Evolutionary conservation across 306 rosid species (phyloP), one percentile per base, ranked within the genome.

Genomic region (Cicer bijugum): DNA sequence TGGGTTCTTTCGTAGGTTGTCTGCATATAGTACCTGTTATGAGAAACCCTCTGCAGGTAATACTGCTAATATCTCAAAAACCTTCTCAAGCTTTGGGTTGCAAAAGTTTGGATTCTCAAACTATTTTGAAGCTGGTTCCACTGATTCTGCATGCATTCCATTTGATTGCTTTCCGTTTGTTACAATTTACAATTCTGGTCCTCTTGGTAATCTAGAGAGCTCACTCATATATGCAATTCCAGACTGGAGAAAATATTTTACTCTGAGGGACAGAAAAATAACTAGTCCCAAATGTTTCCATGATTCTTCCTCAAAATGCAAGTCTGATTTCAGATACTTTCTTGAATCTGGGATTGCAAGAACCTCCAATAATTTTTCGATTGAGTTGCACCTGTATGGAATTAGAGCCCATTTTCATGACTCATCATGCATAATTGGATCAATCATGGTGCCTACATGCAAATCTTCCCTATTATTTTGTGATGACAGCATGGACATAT

Each of bases 51-150:
- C 45, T 71, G 74, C 81, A 15, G 73, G 60, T 14, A 52, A 55
- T 64, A 71, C 77, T 73, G 75, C 76, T 60, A 86, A 64, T 61
- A 58, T 82, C 67, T 75, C 80, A 53, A 68, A 80, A 69, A 46
- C 20, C 6, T 56, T 69, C 53, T 44, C 85, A 46, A 71, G 46
- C 80, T 69, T 81, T 82, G 88, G 81, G 63, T 77, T 79, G 69
- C 86, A 84, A 71, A 89, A 75, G 79, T 94, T 94, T 82, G 98
- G 98, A 45, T 84, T 89, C 83, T 91, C 98, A 37, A 94, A 94
- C 84, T 94, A 88, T 82, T 67, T 84, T 44, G 90, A 91, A 71
- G 44, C 53, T 60, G 97, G 87, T 52, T 87, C 89, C 46, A 40
- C 83, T 68, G 96, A 85, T 75, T 78, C 82, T 84, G 84, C 88